Evolutionary conservation across 192 early-diverging fungal genomes (phyloP).

Genomic region (Gonapodya prolifera): DNA sequence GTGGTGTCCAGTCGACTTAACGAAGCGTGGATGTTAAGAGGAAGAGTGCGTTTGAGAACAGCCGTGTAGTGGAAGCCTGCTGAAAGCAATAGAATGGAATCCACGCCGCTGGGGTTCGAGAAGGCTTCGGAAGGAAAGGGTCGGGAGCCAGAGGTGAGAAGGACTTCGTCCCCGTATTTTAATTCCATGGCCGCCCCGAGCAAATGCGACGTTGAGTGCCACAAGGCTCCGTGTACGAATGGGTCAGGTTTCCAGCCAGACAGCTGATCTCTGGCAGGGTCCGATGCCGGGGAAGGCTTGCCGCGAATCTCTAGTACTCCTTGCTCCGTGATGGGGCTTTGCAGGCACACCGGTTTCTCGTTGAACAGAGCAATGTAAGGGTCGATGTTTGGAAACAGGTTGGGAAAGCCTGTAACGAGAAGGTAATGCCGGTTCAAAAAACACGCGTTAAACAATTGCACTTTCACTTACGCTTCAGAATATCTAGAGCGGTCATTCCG

Average conservation of each 20-base stretch:
- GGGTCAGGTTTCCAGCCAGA: not conserved
- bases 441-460: not conserved
- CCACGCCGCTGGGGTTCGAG: not conserved
- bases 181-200: conserved; percentile 59
- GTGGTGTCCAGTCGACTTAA: conserved; percentile 15
- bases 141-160: conserved; percentile 60
- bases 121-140: conserved; percentile 12
- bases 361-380: not conserved
- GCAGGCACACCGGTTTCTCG: not conserved
- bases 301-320: not conserved
- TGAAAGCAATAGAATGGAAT: conserved; percentile 10
- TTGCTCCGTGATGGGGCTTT: not conserved
- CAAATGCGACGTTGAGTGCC: conserved; percentile 60
- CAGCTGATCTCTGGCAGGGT: not conserved
- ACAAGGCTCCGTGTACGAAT: conserved; percentile 17
- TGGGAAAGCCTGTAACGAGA: not conserved
- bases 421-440: no score
- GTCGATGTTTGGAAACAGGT: not conserved
- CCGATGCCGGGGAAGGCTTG: not conserved
- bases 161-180: conserved; percentile 48
- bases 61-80: conserved; percentile 74
- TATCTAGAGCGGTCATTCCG: not conserved
- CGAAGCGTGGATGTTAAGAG: not conserved
- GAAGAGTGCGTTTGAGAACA: conserved; percentile 21
- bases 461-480: not conserved